phyloP scores from a whole-genome alignment of 352 stramenopile species.

The Phytophthora megakarya region DNA sequence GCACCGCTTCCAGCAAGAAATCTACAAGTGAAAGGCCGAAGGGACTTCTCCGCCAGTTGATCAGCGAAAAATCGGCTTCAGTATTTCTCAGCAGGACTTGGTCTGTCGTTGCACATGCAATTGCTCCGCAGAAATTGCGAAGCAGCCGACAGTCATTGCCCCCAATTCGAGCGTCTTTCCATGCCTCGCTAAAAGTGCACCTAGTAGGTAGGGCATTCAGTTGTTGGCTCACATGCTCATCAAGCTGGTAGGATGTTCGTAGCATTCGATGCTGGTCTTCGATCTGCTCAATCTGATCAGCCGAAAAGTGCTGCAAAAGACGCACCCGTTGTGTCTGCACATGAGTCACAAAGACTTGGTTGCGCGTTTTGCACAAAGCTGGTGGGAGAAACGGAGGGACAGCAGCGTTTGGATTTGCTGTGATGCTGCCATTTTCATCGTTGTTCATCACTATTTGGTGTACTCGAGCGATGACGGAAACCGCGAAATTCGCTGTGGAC shows the following conservation, averaged over 20 bases:
- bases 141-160: slow-evolving; percentile 34
- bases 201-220: slow-evolving; percentile 18
- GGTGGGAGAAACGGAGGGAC: slow-evolving; percentile 30
- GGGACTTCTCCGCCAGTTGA: slow-evolving; percentile 35
- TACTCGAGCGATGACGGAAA: slow-evolving; percentile 27
- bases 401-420: background rate
- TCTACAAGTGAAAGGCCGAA: slow-evolving; percentile 37
- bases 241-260: slow-evolving; percentile 33
- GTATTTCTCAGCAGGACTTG: slow-evolving; percentile 5
- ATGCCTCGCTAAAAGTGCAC: slow-evolving; percentile 27
- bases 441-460: slow-evolving; percentile 18
- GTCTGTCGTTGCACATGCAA: slow-evolving; percentile 28
- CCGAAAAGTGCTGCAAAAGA: slow-evolving; percentile 24
- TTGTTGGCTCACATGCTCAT: slow-evolving; percentile 32
- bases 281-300: slow-evolving; percentile 36
- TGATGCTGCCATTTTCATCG: slow-evolving; percentile 2
- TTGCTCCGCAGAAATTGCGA: slow-evolving; percentile 30
- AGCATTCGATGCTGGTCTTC: slow-evolving; percentile 36
- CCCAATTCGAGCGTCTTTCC: slow-evolving; percentile 28
- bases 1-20: slow-evolving; percentile 35
- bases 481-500: slow-evolving; percentile 27
- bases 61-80: slow-evolving; percentile 28
- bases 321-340: slow-evolving; percentile 34
- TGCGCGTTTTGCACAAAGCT: slow-evolving; percentile 29
- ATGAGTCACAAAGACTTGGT: slow-evolving; percentile 33